Base-by-base conservation (phyloP, 139 green algal genomes). In the Chlorella ohadii region DNA sequence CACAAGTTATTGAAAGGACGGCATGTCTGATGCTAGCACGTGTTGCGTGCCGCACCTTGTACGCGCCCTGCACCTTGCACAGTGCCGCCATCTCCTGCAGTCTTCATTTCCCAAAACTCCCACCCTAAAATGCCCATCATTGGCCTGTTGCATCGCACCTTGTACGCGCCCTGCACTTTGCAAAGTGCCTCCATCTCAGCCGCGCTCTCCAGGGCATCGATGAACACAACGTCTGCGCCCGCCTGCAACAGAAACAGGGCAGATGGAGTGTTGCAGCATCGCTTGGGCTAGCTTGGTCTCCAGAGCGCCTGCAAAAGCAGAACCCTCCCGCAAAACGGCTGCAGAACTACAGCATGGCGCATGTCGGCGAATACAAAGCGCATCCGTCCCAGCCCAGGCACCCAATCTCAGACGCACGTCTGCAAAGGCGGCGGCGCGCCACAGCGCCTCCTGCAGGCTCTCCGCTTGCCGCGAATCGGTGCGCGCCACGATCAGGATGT, bases 221-320 rank as follows among this genome's bases (percentile, higher is more conserved):
- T 95, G 88, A 99, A 99, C 9, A 99, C 79, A 25, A 98, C 89
- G 87, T 99, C 97, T 0, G 96, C 96, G 9, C 97, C 96, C 19
- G 91, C 51, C 51, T 59, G 15, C 51, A 22, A 2, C 15, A 23
- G 51, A 59, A 22, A 22, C 11, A 22, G 22, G 15, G 51, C 15
- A 2, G 51, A 2, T 59, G 44, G 44, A 51, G 44, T 16, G 44
- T 9, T 9, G 44, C 9, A 6, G 44, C 44, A 6, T 51, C n/a
- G n/a, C n/a, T n/a, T n/a, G n/a, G n/a, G n/a, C n/a, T n/a, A n/a
- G n/a, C n/a, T n/a, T 6, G 7, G 44, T 55, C 44, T 55, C 44
- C 44, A 55, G 11, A 55, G 44, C 11, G 44, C 44, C 44, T 55
- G 11, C 11, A 6, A 55, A 55, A 6, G 44, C 44, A 6, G 7